Percentiles rank a stretch among this genome's conserved stretches.
Conservation (phyloP, 1,284 basidiomycete species). For the Cutaneotrichosporon sp. region DNA sequence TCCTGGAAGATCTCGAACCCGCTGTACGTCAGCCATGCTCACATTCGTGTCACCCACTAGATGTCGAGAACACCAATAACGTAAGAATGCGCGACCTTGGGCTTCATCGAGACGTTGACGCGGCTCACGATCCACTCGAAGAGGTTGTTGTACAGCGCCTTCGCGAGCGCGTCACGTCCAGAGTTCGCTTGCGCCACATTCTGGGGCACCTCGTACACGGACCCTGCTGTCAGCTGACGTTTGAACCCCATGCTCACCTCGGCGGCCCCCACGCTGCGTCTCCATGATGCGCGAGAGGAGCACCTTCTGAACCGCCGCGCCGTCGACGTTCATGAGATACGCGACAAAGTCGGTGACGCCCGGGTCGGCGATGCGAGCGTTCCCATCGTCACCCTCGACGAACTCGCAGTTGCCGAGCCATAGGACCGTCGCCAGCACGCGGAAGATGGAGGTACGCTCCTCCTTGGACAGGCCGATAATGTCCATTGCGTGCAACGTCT, state of each 20-base stretch:
- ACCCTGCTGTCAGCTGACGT: slow-evolving; percentile 53
- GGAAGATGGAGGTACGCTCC: slow-evolving; percentile 91
- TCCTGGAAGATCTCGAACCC: slow-evolving; percentile 97
- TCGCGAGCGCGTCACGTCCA: slow-evolving; percentile 87
- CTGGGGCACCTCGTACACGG: slow-evolving; percentile 92
- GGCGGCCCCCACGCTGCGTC: slow-evolving; percentile 83
- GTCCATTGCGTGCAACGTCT: slow-evolving; percentile 91
- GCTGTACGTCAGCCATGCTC: slow-evolving; percentile 33
- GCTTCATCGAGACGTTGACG: slow-evolving; percentile 94
- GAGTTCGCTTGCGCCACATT: slow-evolving; percentile 89
- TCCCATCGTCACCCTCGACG: slow-evolving; percentile 83
- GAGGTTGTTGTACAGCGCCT: slow-evolving; percentile 97
- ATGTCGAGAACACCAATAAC: slow-evolving; percentile 97
- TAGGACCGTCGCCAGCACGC: slow-evolving; percentile 86
- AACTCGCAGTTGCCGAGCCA: slow-evolving; percentile 98
- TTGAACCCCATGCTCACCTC: slow-evolving; percentile 58
- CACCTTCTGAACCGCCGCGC: slow-evolving; percentile 76
- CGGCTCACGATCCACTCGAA: slow-evolving; percentile 99
- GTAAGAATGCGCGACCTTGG: slow-evolving; percentile 70
- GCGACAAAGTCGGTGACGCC: slow-evolving; percentile 93
- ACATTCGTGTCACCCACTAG: slow-evolving; percentile 56
- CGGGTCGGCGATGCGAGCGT: slow-evolving; percentile 75
- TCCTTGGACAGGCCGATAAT: slow-evolving; percentile 78
- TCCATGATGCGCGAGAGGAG: slow-evolving; percentile 85
- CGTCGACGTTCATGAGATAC: slow-evolving; percentile 88